Evolutionary conservation across 2,329 filamentous ascomycete species (phyloP).

Genomic region (Verticillium nubilum): DNA sequence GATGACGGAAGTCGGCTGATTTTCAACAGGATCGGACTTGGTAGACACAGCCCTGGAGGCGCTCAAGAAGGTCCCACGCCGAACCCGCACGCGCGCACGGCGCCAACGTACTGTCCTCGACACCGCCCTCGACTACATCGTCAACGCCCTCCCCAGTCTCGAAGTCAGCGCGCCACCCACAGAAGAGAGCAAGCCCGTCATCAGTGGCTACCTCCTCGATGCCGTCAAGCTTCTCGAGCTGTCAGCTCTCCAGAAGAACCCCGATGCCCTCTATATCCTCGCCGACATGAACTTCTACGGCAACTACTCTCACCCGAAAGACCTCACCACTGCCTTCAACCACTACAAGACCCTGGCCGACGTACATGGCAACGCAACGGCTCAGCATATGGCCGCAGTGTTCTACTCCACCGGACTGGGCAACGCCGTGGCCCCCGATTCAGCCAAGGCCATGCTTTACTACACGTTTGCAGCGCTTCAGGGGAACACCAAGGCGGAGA

Average conservation of each 20-base stretch:
- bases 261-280: slow-evolving; percentile 83
- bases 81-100: slow-evolving; percentile 35
- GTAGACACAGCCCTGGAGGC: slow-evolving; percentile 47
- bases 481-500: slow-evolving; percentile 80
- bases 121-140: slow-evolving; percentile 34
- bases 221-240: slow-evolving; percentile 48
- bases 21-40: slow-evolving; percentile 41
- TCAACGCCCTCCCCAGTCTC: slow-evolving; percentile 44
- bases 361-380: slow-evolving; percentile 79
- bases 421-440: slow-evolving; percentile 72
- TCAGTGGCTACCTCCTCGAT: slow-evolving; percentile 40
- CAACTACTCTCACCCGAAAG: slow-evolving; percentile 81
- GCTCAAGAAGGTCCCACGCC: slow-evolving; percentile 43
- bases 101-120: slow-evolving; percentile 39
- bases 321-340: slow-evolving; percentile 73
- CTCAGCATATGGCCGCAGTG: slow-evolving; percentile 91
- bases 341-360: slow-evolving; percentile 76
- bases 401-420: slow-evolving; percentile 94
- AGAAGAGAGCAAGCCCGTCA: slow-evolving; percentile 25
- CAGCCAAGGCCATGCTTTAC: slow-evolving; percentile 87
- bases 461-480: slow-evolving; percentile 88
- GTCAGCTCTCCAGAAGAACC: slow-evolving; percentile 52
- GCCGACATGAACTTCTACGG: slow-evolving; percentile 97
- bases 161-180: slow-evolving; percentile 41
- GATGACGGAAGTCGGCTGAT: slow-evolving; percentile 7